Evolutionary conservation across 768 basidiomycete genomes (phyloP).

Genomic region (Calocera viscosa): DNA sequence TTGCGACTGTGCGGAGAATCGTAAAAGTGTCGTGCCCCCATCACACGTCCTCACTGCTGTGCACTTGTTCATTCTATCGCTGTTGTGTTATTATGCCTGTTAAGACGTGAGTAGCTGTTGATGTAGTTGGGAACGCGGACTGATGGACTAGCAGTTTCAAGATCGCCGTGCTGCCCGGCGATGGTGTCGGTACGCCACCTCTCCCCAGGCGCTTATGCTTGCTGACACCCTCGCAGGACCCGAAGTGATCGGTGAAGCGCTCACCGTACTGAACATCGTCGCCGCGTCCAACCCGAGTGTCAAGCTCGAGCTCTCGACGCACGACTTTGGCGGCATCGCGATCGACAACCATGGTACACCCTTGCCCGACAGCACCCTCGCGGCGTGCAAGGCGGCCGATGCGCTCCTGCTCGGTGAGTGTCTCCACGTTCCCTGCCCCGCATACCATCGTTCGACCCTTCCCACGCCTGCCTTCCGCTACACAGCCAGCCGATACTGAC

Average conservation of each 20-base stretch:
- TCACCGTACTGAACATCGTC: conserved; percentile 65
- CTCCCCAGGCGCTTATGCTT: conserved; percentile 14
- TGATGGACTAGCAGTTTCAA: conserved; percentile 47
- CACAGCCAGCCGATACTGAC: not conserved
- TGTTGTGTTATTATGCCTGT: conserved; percentile 13
- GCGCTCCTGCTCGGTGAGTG: conserved; percentile 84
- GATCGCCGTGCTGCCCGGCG: conserved; percentile 83
- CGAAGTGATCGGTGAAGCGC: conserved; percentile 76
- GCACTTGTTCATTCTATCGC: not conserved
- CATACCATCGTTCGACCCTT: not conserved
- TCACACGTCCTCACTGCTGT: not conserved
- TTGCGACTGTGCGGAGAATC: too few species aligned
- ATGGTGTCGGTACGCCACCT: conserved; percentile 71
- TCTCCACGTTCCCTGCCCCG: not conserved
- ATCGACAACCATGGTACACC: conserved; percentile 83
- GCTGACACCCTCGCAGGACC: conserved; percentile 46
- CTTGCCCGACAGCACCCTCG: conserved; percentile 68
- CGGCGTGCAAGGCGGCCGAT: conserved; percentile 85
- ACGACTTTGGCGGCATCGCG: conserved; percentile 83
- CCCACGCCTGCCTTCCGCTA: not conserved
- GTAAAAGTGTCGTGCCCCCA: not conserved
- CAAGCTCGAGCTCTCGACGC: conserved; percentile 57
- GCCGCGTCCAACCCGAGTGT: conserved; percentile 48
- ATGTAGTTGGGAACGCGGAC: not conserved
- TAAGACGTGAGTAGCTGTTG: conserved; percentile 14